Base-by-base conservation (phyloP, 2,329 filamentous ascomycete species). In the Colletotrichum graminicola region DNA sequence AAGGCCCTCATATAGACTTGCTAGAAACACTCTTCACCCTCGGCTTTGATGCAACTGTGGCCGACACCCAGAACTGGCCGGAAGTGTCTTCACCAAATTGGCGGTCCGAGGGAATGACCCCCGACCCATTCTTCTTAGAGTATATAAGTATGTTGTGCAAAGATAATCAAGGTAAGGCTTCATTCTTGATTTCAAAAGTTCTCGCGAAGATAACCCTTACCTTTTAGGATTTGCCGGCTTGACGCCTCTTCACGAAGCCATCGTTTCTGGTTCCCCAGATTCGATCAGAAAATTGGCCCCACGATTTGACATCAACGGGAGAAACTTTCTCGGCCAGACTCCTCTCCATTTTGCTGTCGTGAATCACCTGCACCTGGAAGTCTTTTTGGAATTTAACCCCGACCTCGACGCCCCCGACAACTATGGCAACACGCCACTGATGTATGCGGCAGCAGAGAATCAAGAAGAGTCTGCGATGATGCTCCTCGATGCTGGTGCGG, bases 181-280 rank as follows among this genome's bases (percentile, higher is more conserved):
- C 8, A 3, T n/a, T 32, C 26, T 7, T 2, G 2, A 5, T 49
- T 39, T 7, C 1, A 26, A 1, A n/a, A 29, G 16, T 12, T 49
- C 14, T 61, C 3, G 8, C 41, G 4, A 49, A 7, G 18, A 23
- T 45, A 16, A 51, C 63, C 1, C 4, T 4, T 2, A 6, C 16
- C 5, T 21, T 11, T 10, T 4, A 70, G 67, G 67, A 14, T 66
- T 70, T 0, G 67, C 62, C 14, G 67, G 41, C 3, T 51, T 70
- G 62, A 43, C 67, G 0, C 62, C 62, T 0, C 55, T 66, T 34
- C 67, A 70, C 1, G 62, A 66, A 36, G 67, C 67, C 43, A 14
- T 70, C 1, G 3, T 66, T 0, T 39, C 66, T 0, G 62, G 23
- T 5, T 26, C 67, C 4, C 14, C 39, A 0, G 32, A 61, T 0